A percentile compares a stretch with the other conserved stretches of the same genome.
Conservation (phyloP, 257 asterid genomes). For the Ocimum tenuiflorum region DNA sequence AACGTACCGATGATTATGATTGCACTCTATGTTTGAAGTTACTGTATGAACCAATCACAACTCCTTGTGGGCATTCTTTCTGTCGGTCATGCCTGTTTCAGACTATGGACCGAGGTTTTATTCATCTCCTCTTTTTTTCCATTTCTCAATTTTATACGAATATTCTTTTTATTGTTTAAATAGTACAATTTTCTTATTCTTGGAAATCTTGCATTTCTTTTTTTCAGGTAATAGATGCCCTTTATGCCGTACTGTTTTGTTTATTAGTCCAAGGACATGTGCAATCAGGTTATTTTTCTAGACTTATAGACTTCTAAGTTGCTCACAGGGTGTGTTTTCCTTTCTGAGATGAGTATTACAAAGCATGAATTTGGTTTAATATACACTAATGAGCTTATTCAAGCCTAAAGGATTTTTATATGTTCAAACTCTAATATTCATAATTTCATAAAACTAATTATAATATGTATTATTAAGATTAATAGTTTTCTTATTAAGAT, state of each 20-base stretch:
- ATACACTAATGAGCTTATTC: not conserved
- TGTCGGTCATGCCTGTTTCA: constrained; percentile 96
- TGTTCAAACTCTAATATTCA: not conserved
- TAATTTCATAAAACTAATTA: not conserved
- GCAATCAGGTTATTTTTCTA: constrained; percentile 64
- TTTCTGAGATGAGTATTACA: not conserved
- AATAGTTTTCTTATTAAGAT: not conserved
- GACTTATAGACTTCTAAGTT: not conserved
- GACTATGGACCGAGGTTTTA: constrained; percentile 83
- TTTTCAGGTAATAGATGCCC: constrained; percentile 86
- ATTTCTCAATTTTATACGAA: not conserved
- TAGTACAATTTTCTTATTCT: not conserved
- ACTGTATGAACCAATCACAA: constrained; percentile 81
- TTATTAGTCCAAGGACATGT: constrained; percentile 72
- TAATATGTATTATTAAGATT: not conserved
- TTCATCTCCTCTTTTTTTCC: constrained; percentile 14
- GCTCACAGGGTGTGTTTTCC: not conserved
- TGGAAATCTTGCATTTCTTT: constrained; percentile 6
- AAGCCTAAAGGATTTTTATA: not conserved
- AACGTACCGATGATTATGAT: constrained; percentile 86
- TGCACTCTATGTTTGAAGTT: constrained; percentile 90
- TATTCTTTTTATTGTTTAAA: constrained; percentile 1
- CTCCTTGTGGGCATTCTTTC: constrained; percentile 98
- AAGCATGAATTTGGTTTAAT: not conserved
- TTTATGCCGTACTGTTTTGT: constrained; percentile 84